Evolutionary conservation across 2,329 filamentous ascomycete genomes (phyloP), one percentile per base, ranked within the genome.

Genomic region (Ustilaginoidea virens): DNA sequence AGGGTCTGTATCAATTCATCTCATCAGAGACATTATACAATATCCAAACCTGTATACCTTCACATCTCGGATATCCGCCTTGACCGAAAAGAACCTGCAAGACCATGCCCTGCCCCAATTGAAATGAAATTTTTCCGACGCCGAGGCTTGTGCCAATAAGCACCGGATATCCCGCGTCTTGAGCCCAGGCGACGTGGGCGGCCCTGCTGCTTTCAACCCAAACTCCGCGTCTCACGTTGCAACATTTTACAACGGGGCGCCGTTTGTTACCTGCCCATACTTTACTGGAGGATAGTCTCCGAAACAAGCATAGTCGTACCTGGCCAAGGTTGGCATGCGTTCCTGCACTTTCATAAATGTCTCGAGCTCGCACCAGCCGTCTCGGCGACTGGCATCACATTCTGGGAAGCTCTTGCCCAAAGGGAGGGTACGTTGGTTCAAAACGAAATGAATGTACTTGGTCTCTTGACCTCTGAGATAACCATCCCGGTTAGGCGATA

Each of bases 351-450:
- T 48, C 24, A 85, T 43, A 42, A 85, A 83, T 0, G 73, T 73
- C 3, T 63, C 61, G 27, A 85, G 48, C 45, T 83, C 77, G 45
- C 80, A 85, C 78, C 80, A 85, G 1, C 79, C 80, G 47, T 85
- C 80, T 24, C 73, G 65, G 4, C 79, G 55, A 8, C 61, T 45
- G 2, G 39, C 52, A 22, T 68, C 75, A 40, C 80, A 85, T 33
- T 72, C 66, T 1, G 65, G 51, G 35, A 80, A 74, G 42, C 73
- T 81, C 34, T 50, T 50, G 5, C 77, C 74, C 1, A 85, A 55
- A 2, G 79, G 79, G 1, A 85, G 43, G 0, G 78, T 85, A 17
- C 80, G 61, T 52, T 82, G 77, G 47, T 82, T 82, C 25, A 82
- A 60, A 3, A 82, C 51, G 42, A 85, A 80, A 47, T 82, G 78